Evolutionary conservation across 1,139 yeast species (phyloP), one percentile per base, ranked within the genome.

Genomic region (Yamadazyma membranifaciens): DNA sequence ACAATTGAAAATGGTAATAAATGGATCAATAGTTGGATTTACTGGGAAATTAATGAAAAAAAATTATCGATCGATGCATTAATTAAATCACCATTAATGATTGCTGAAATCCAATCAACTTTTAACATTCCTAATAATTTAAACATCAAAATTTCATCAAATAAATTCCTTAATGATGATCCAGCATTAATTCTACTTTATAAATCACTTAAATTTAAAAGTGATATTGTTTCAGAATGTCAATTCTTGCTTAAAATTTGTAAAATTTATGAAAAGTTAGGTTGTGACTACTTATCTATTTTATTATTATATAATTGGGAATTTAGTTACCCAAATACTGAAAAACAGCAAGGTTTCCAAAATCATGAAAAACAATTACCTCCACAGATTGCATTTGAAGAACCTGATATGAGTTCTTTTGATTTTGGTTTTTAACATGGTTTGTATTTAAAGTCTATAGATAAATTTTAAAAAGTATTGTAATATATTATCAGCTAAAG

Each of bases 21-120:
- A 47, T 91, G 97, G 97, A 72, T 78, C 27, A 73, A 83, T 7
- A 85, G 94, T 57, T 89, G 92, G 83, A 78, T 87, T 3, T 81
- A 80, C 49, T 86, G 94, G 92, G 80, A 78, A 48, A 51, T 83
- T 30, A 63, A 67, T 5, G 69, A 74, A 46, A 75, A 75, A 41
- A 75, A 69, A 27, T 53, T 71, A 12, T 73, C 92, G 0, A 73
- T 85, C n/a, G 82, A 83, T 51, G 79, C 89, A 2, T 65, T 87
- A 41, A 71, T 86, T 11, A 75, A 73, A 46, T 64, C 82, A 0
- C 84, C 87, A 0, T 56, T 67, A 22, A 74, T 69, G 6, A 60
- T 77, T 24, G 54, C 71, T n/a, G 46, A 52, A 14, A 9, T 7
- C 2, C 62, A 63, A 4, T 20, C 24, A 20, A 60, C 61, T 36